These are phyloP conservation scores for Cladophialophora psammophila DNA, from an alignment of 2,329 filamentous ascomycete genomes.

Conservation along the genomic window DNA sequence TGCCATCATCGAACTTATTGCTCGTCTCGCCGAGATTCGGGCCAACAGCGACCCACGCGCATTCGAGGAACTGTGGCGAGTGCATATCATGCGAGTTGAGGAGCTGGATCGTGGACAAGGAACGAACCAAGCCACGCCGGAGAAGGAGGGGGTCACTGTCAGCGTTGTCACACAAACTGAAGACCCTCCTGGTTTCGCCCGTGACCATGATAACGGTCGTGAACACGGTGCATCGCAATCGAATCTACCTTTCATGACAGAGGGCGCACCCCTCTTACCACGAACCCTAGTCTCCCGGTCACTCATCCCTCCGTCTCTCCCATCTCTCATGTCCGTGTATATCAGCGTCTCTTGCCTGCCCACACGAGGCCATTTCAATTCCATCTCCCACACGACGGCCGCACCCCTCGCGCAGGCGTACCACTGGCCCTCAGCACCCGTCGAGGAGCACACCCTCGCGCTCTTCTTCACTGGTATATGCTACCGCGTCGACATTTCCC, in stretches of 20 bases:
- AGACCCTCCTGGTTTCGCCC: background rate
- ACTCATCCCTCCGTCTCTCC: constrained; percentile 23
- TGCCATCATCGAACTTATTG: constrained; percentile 31
- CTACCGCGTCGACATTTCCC: constrained; percentile 21
- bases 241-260: constrained; percentile 28
- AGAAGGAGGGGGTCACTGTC: background rate
- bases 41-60: constrained; percentile 22
- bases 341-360: constrained; percentile 20
- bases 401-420: constrained; percentile 19
- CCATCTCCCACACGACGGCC: constrained; percentile 4
- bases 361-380: background rate
- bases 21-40: constrained; percentile 23
- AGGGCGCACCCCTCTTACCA: constrained; percentile 6
- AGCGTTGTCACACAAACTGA: background rate
- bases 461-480: constrained; percentile 29
- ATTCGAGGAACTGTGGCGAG: constrained; percentile 28
- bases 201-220: background rate
- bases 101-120: constrained; percentile 24
- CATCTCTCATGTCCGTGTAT: constrained; percentile 29
- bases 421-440: constrained; percentile 34
- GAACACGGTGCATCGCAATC: constrained; percentile 2
- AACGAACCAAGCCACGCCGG: background rate
- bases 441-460: constrained; percentile 12
- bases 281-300: background rate
- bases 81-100: constrained; percentile 29